These are phyloP conservation scores for Dipteronia dyeriana DNA, from an alignment of 345 rosid species.

Conservation along the genomic window DNA sequence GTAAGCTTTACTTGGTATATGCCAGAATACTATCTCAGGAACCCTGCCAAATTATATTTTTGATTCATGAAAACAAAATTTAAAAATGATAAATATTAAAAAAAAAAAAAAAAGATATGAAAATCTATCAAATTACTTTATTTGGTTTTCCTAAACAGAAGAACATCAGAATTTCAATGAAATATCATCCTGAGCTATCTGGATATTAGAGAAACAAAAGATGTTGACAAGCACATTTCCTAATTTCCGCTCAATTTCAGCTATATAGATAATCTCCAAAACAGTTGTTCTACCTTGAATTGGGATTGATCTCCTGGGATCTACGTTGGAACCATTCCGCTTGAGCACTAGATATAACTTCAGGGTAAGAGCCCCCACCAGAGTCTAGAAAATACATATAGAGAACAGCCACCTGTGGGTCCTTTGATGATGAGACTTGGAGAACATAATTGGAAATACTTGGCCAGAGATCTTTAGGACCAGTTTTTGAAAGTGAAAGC, in stretches of 20 bases:
- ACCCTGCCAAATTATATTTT: conserved; percentile 40
- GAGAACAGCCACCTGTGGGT: conserved; percentile 36
- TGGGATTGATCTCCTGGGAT: conserved; percentile 62
- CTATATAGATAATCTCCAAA: neutral
- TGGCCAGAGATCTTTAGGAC: conserved; percentile 81
- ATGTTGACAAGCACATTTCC: neutral
- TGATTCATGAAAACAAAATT: neutral
- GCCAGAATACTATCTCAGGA: conserved; percentile 92
- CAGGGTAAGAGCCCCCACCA: conserved; percentile 91
- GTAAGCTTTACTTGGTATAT: conserved; percentile 81
- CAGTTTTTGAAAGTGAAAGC: conserved; percentile 49
- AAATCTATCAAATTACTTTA: neutral
- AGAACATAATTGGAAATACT: conserved; percentile 77
- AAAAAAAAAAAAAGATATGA: neutral
- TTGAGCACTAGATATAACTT: conserved; percentile 74
- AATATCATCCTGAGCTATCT: neutral
- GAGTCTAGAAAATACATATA: conserved; percentile 86
- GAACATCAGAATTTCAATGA: neutral
- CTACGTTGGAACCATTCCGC: conserved; percentile 66
- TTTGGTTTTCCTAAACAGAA: neutral
- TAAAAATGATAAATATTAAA: neutral
- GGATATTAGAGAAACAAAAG: neutral
- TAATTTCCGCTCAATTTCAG: neutral
- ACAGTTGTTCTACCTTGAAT: conserved; percentile 49
- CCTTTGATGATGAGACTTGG: conserved; percentile 39